Conservation (phyloP, 441 rosid species). For the Rhodomyrtus psidioides region DNA sequence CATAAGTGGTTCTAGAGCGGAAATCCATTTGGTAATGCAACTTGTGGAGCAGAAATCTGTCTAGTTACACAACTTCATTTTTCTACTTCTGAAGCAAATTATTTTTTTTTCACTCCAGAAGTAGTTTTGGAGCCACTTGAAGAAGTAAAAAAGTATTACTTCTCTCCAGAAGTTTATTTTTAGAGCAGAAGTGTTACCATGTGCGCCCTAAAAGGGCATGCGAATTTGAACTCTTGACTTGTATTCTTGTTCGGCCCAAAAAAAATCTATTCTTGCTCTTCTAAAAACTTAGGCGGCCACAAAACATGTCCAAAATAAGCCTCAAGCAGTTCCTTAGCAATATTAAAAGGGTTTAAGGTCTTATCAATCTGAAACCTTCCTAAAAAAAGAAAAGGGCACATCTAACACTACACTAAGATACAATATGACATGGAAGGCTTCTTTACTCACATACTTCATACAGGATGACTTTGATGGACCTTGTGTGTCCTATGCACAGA, state of each 20-base stretch:
- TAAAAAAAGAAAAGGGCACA: not conserved
- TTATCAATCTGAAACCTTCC: not conserved
- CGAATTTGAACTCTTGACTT: not conserved
- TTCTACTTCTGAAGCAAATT: too few species aligned
- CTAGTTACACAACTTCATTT: too few species aligned
- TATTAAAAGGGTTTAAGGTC: not conserved
- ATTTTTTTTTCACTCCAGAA: too few species aligned
- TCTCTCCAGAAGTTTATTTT: too few species aligned
- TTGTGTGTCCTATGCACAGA: not conserved
- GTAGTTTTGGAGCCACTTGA: too few species aligned
- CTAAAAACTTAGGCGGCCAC: not conserved
- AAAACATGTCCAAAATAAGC: not conserved
- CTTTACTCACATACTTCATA: not conserved
- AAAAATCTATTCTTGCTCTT: not conserved
- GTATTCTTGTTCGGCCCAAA: not conserved
- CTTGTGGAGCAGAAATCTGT: too few species aligned
- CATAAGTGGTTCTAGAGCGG: too few species aligned
- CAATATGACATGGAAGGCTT: not conserved
- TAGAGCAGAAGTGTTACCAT: too few species aligned
- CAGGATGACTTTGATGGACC: not conserved
- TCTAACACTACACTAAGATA: not conserved
- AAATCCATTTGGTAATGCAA: too few species aligned
- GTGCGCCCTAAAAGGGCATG: not conserved
- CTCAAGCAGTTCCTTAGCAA: not conserved
- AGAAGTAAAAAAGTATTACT: too few species aligned